phyloP scores from a whole-genome alignment of 495 filamentous ascomycete genomes.

The Baudoinia panamericana region DNA sequence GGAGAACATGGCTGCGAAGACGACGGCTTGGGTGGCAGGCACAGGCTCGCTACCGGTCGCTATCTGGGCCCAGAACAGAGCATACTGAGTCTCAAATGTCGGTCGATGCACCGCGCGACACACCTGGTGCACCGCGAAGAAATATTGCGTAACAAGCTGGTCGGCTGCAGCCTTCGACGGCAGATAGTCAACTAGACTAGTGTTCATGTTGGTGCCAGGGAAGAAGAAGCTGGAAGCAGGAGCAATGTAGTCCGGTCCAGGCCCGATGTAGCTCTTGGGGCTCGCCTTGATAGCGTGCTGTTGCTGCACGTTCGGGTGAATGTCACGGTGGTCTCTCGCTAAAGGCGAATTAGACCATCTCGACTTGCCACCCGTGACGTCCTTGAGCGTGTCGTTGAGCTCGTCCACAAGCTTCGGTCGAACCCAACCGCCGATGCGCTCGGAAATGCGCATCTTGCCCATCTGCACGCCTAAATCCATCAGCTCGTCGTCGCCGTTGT shows the following conservation, averaged over 20 bases:
- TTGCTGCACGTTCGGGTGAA: background rate
- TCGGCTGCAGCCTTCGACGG: conserved; percentile 40
- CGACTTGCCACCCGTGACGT: conserved; percentile 11
- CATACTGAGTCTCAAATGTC: conserved; percentile 49
- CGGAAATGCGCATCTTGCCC: conserved; percentile 52
- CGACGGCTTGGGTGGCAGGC: conserved; percentile 49
- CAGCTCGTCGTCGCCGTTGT: conserved; percentile 46
- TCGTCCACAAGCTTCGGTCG: conserved; percentile 52
- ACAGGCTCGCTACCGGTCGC: conserved; percentile 41
- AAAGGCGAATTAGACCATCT: background rate
- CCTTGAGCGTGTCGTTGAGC: conserved; percentile 32
- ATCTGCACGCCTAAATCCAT: conserved; percentile 57
- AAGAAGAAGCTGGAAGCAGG: conserved; percentile 56
- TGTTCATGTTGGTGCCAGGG: conserved; percentile 35
- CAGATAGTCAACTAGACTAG: conserved; percentile 42
- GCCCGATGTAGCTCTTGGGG: conserved; percentile 24
- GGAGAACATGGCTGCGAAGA: conserved; percentile 55
- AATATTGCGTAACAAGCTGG: conserved; percentile 50
- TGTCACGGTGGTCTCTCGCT: conserved; percentile 4
- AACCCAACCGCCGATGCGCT: conserved; percentile 48
- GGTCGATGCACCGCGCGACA: conserved; percentile 50
- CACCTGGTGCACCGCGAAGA: conserved; percentile 50
- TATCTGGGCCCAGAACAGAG: conserved; percentile 49
- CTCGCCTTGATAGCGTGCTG: conserved; percentile 9
- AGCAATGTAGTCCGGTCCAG: conserved; percentile 29